These are phyloP conservation scores for Mortierella sp. DNA, from an alignment of 371 early-diverging fungal species.

Conservation along the genomic window DNA sequence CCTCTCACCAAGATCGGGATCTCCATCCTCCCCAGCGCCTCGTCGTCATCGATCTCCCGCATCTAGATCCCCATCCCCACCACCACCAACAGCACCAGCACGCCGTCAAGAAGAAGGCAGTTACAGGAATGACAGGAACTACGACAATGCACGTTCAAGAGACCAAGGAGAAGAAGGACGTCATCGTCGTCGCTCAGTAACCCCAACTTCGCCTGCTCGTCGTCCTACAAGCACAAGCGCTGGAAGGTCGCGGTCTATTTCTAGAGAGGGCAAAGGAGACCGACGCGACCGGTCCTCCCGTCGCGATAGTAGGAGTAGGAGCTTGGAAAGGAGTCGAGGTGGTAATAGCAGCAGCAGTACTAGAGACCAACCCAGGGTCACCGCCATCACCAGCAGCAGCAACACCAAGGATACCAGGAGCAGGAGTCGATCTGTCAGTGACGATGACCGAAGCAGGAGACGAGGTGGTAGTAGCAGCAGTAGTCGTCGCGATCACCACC, in stretches of 20 bases:
- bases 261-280: neutral
- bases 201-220: neutral
- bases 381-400: neutral
- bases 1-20: neutral
- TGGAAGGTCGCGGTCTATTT: neutral
- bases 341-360: neutral
- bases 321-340: neutral
- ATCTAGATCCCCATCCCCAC: neutral
- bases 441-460: neutral
- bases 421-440: constrained; percentile 19
- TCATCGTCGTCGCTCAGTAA: neutral
- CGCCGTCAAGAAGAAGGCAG: neutral
- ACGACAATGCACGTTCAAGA: neutral
- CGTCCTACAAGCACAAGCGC: neutral
- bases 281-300: neutral
- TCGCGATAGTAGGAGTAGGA: neutral
- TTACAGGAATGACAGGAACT: neutral
- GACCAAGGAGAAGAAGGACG: neutral
- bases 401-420: constrained; percentile 1
- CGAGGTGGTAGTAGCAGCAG: neutral
- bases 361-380: neutral
- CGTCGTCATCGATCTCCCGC: neutral
- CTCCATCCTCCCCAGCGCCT: neutral
- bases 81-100: neutral
- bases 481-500: constrained; percentile 15